phyloP scores from a whole-genome alignment of 768 basidiomycete species.

The Hypholoma fasciculare region DNA sequence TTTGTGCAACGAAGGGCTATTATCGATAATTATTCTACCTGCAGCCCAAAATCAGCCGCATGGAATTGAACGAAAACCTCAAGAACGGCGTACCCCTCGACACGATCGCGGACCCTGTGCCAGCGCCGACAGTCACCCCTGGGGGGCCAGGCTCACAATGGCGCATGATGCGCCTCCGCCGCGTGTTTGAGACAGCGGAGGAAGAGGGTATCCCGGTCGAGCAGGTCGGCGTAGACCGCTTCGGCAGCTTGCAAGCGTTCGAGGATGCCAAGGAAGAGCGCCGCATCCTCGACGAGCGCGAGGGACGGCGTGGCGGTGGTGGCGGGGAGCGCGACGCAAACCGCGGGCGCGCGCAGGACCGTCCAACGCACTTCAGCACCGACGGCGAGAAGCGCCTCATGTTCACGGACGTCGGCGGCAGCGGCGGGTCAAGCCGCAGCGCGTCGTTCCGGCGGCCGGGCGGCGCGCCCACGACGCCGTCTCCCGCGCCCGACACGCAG shows the following conservation, averaged over 20 bases:
- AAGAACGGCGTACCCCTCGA: slow-evolving; percentile 42
- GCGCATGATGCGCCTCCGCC: slow-evolving; percentile 96
- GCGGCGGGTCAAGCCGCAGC: slow-evolving; percentile 75
- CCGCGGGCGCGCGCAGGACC: slow-evolving; percentile 32
- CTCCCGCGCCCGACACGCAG: slow-evolving; percentile 40
- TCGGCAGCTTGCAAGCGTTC: slow-evolving; percentile 82
- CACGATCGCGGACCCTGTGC: slow-evolving; percentile 36
- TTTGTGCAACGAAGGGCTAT: background rate
- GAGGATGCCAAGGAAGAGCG: slow-evolving; percentile 89
- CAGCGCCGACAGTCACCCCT: slow-evolving; percentile 57
- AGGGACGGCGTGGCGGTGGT: slow-evolving; percentile 45
- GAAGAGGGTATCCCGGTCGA: slow-evolving; percentile 76
- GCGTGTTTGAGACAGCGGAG: slow-evolving; percentile 87
- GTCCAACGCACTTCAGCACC: slow-evolving; percentile 30
- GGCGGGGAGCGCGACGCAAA: slow-evolving; percentile 29
- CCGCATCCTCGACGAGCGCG: slow-evolving; percentile 81
- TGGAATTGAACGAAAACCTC: slow-evolving; percentile 63
- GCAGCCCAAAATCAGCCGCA: slow-evolving; percentile 61
- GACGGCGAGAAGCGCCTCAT: slow-evolving; percentile 56
- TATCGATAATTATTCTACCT: slow-evolving; percentile 7
- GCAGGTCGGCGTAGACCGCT: slow-evolving; percentile 85
- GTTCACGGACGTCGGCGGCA: slow-evolving; percentile 66
- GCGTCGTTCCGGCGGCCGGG: slow-evolving; percentile 87
- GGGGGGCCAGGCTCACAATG: slow-evolving; percentile 94
- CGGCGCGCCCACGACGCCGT: slow-evolving; percentile 60